Evolutionary conservation across 176 grass and related monocot genomes (phyloP).

Genomic region (Pharus latifolius): DNA sequence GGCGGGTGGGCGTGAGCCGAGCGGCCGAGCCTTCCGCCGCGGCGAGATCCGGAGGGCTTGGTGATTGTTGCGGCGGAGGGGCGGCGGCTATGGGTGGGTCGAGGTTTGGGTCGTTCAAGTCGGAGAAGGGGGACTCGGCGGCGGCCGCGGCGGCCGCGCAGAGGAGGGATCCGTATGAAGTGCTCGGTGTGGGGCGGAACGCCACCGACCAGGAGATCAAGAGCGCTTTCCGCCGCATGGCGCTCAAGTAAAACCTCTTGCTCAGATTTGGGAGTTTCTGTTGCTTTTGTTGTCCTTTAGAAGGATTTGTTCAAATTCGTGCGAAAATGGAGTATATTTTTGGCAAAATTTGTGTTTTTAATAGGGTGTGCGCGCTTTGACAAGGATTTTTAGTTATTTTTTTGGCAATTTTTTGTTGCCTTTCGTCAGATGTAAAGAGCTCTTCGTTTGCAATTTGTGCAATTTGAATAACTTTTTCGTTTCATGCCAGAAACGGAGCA

Average conservation of each 20-base stretch:
- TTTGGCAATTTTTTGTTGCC: neutral
- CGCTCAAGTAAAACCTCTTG: constrained; percentile 66
- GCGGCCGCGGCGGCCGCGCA: constrained; percentile 29
- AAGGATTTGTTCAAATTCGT: no score
- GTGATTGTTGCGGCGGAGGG: neutral
- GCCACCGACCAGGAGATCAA: constrained; percentile 98
- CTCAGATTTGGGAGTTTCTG: neutral
- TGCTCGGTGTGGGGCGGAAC: constrained; percentile 65
- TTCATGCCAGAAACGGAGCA: neutral
- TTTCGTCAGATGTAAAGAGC: neutral
- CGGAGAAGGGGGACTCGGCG: constrained; percentile 57
- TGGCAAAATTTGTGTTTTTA: no score
- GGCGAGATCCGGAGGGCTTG: neutral
- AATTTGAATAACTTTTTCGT: no score
- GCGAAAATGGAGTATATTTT: no score
- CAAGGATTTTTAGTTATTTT: no score
- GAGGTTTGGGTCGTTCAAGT: constrained; percentile 67
- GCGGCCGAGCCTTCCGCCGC: no score
- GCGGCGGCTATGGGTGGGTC: constrained; percentile 47
- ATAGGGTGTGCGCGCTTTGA: no score
- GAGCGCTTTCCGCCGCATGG: constrained; percentile 89
- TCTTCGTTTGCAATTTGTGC: neutral
- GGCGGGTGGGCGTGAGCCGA: constrained; percentile 10
- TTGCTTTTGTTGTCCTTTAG: neutral
- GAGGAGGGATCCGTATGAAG: constrained; percentile 89